A percentile compares a stretch with the other conserved stretches of the same genome.
phyloP scores from a whole-genome alignment of 2,329 filamentous ascomycete species.

The Magnaporthiopsis incrustans region DNA sequence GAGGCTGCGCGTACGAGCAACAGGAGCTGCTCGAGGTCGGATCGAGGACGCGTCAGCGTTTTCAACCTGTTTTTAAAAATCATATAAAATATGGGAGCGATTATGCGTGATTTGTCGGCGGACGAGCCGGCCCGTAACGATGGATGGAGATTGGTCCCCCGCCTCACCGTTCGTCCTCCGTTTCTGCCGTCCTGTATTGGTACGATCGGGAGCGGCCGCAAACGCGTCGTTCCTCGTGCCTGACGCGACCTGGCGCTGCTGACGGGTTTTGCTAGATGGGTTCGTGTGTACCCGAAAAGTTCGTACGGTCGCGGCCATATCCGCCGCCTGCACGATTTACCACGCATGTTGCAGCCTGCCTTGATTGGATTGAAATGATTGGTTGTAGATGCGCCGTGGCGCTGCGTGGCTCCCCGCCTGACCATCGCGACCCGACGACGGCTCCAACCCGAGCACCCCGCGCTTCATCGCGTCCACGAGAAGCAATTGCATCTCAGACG shows the following conservation, averaged over 20 bases:
- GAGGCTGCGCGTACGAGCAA: slow-evolving; percentile 1
- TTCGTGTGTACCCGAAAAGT: too few species aligned
- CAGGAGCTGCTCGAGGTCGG: neutral
- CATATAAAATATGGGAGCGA: slow-evolving; percentile 5
- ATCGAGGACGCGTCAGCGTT: slow-evolving; percentile 1
- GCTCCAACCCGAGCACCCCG: neutral
- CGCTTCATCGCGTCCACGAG: neutral
- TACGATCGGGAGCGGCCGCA: slow-evolving; percentile 8
- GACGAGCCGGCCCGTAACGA: too few species aligned
- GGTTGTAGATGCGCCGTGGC: neutral
- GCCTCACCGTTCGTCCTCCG: too few species aligned
- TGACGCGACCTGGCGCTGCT: neutral
- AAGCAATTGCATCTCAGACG: neutral
- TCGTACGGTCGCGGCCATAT: too few species aligned
- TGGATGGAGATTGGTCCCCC: too few species aligned
- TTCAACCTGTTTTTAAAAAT: neutral
- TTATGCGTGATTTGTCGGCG: too few species aligned
- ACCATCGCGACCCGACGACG: neutral
- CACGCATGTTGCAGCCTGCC: neutral
- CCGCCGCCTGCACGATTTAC: neutral
- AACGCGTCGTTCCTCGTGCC: neutral
- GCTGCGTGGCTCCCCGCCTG: neutral
- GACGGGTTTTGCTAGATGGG: neutral
- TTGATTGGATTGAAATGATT: neutral
- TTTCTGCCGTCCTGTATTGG: slow-evolving; percentile 4